Evolutionary conservation across 805 yeast species (phyloP).

Genomic region (Yarrowia divulgata): DNA sequence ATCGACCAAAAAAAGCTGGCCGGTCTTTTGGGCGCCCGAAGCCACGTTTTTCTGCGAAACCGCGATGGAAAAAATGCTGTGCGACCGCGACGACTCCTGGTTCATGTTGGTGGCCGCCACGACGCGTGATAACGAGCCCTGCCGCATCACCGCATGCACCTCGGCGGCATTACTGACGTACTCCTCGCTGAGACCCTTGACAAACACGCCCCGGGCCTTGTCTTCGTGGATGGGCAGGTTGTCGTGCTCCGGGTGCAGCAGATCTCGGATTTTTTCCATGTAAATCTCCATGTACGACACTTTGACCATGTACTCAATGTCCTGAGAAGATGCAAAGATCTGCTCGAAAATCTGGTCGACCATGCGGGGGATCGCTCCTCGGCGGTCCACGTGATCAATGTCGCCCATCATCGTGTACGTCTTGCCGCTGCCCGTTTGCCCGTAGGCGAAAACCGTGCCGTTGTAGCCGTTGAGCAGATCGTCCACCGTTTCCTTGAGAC

Average conservation of each 20-base stretch:
- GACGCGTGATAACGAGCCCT: constrained; percentile 64
- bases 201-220: constrained; percentile 68
- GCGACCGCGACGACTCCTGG: constrained; percentile 77
- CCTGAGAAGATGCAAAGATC: constrained; percentile 57
- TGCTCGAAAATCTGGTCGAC: constrained; percentile 67
- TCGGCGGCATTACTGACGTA: constrained; percentile 67
- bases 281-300: constrained; percentile 83
- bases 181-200: constrained; percentile 69
- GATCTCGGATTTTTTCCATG: constrained; percentile 76
- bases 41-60: constrained; percentile 65
- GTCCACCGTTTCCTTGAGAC: constrained; percentile 67
- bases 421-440: constrained; percentile 82
- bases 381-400: constrained; percentile 47
- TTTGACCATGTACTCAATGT: constrained; percentile 68
- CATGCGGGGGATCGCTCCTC: constrained; percentile 78
- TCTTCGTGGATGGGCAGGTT: constrained; percentile 68
- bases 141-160: constrained; percentile 61
- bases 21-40: constrained; percentile 65
- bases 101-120: constrained; percentile 73
- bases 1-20: constrained; percentile 77
- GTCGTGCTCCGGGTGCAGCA: constrained; percentile 52
- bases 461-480: constrained; percentile 79
- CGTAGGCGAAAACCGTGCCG: constrained; percentile 79
- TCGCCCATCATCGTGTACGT: constrained; percentile 78
- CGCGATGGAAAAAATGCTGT: constrained; percentile 75